Evolutionary conservation across 495 filamentous ascomycete species (phyloP).

Genomic region (Lasiosphaeris hirsuta): DNA sequence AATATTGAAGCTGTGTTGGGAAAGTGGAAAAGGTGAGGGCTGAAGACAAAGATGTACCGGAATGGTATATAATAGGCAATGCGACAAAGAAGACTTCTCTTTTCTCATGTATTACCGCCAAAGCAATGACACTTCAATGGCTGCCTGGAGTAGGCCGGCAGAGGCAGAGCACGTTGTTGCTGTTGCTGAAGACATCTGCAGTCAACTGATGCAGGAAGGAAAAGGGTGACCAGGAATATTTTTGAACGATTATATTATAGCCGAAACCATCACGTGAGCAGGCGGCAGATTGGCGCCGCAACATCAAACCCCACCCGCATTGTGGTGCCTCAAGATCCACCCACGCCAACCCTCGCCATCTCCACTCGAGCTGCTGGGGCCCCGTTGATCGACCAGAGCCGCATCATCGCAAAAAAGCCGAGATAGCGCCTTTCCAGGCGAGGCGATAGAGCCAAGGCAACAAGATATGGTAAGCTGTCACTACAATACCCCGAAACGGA

Average conservation of each 20-base stretch:
- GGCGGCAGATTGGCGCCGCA: slow-evolving; percentile 19
- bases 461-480: neutral
- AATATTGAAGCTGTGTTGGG: slow-evolving; percentile 26
- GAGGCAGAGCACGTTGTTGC: too few species aligned
- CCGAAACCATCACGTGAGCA: slow-evolving; percentile 20
- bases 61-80: neutral
- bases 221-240: neutral
- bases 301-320: neutral
- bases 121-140: too few species aligned
- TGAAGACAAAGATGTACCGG: neutral
- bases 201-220: neutral
- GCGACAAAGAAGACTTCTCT: neutral
- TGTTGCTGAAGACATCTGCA: too few species aligned
- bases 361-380: neutral
- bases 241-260: neutral
- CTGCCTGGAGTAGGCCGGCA: too few species aligned
- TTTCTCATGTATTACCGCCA: neutral
- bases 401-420: too few species aligned
- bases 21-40: neutral
- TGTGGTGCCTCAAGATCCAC: too few species aligned
- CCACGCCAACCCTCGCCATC: neutral
- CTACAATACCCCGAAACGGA: neutral
- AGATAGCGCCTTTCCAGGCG: too few species aligned
- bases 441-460: neutral
- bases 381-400: too few species aligned